Conservation (phyloP, 192 early-diverging fungal species). For the Coemansia sp. region DNA sequence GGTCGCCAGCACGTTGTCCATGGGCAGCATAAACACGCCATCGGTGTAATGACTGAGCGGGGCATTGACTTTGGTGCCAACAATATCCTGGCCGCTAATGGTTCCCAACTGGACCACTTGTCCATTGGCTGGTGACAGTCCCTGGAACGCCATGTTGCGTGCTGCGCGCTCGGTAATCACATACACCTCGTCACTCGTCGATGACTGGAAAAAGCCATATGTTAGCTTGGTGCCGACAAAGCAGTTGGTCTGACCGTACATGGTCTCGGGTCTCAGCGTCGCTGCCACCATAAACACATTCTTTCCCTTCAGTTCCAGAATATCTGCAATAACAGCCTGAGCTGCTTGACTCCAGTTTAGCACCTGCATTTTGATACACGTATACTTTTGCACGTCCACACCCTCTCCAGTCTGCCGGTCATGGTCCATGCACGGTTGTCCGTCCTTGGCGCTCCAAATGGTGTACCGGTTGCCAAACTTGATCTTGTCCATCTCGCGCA, state of each 20-base stretch:
- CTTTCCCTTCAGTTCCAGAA: constrained; percentile 67
- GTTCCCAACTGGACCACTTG: constrained; percentile 68
- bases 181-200: constrained; percentile 75
- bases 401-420: constrained; percentile 93
- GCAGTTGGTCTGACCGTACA: constrained; percentile 99
- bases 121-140: constrained; percentile 71
- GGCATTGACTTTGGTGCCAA: constrained; percentile 89
- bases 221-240: constrained; percentile 89
- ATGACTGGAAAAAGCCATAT: constrained; percentile 84
- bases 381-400: constrained; percentile 93
- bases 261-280: constrained; percentile 97
- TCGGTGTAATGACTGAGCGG: constrained; percentile 75
- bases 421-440: constrained; percentile 99
- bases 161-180: constrained; percentile 91
- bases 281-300: constrained; percentile 90
- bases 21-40: constrained; percentile 90
- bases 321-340: constrained; percentile 40
- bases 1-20: constrained; percentile 92
- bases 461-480: constrained; percentile 97
- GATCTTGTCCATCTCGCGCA: constrained; percentile 75
- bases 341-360: constrained; percentile 62
- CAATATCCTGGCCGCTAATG: constrained; percentile 72
- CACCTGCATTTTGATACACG: constrained; percentile 90
- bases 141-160: constrained; percentile 97
- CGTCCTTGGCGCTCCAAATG: constrained; percentile 92